Evolutionary conservation across 2,329 filamentous ascomycete genomes (phyloP), one percentile per base, ranked within the genome.

Genomic region (Ascocoryne sarcoides): DNA sequence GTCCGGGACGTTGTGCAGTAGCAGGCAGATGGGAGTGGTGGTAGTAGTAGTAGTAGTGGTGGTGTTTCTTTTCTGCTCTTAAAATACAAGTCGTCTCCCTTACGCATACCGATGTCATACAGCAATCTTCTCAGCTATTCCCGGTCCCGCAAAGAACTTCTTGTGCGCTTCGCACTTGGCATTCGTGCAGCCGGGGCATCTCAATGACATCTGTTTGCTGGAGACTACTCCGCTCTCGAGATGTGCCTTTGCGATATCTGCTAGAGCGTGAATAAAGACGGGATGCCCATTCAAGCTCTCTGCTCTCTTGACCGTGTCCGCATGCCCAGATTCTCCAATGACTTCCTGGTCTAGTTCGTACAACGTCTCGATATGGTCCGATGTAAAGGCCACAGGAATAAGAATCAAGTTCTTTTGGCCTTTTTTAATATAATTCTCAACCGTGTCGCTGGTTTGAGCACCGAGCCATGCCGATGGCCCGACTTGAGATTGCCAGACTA

Each of bases 401-500:
- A 98, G 71, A 1, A 95, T 71, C 40, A 98, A 71, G 58, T 98
- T 88, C 40, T 82, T 94, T 58, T 95, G 85, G 1, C 90, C 92
- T 63, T 92, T 88, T 58, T 84, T 78, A 50, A 96, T 79, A 59
- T 95, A 93, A 45, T 87, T 75, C 58, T 89, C 79, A 9, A 98
- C 92, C 0, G 89, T 90, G 50, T 82, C 79, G 45, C 82, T 80
- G 0, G 92, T 98, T 63, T 98, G 92, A 9, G 92, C 89, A 16
- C 92, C 92, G 7, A 98, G 72, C 92, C 92, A 98, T 15, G 92
- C 84, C 19, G 82, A 86, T 0, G 93, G 92, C 5, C 93, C 92
- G 48, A 98, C 92, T 65, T 98, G 92, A 4, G 89, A 95, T 63
- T 98, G 92, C 92, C 92, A 98, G 57, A 89, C 92, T 14, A 98